Evolutionary conservation across 169 alveolate genomes (phyloP), one percentile per base, ranked within the genome.

Genomic region (Plasmodium vinckei): DNA sequence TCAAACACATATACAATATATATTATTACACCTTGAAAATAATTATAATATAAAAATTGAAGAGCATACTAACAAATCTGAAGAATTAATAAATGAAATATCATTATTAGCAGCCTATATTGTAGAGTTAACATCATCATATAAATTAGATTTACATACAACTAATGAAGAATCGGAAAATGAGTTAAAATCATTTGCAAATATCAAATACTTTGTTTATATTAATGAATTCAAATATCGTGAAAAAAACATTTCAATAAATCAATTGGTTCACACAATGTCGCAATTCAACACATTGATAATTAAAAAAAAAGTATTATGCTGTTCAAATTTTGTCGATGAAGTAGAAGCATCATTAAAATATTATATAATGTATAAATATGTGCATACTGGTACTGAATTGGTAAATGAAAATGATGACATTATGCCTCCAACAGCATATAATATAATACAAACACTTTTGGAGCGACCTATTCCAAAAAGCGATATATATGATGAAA

Each of bases 301-400:
- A 25, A 86, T 86, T 13, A 86, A 33, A 25, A 86, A 86, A 56
- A 86, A 86, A 64, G 19, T 57, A 21, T 54, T 86, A 25, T 86
- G 91, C 42, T 86, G 91, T 47, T 70, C 91, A 23, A 86, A 86
- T 39, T 86, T 86, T 59, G 86, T 86, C 7, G 75, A 86, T 23
- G 91, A 69, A 69, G 68, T 86, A n/a, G 86, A 68, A 68, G 54
- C 59, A 12, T 42, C 91, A 27, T 47, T 86, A 13, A 27, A 59
- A 15, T 86, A 70, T 47, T 64, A 46, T 56, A 70, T 86, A 19
- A 6, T 54, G n/a, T 70, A 86, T 64, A 86, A 64, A 42, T 86
- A 86, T 33, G 7, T 86, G 0, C 6, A n/a, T 56, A 42, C 1
- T 23, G 68, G 13, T 12, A n/a, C 15, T 15, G 65, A 23, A 9